A percentile compares a stretch with the other conserved stretches of the same genome.
Conservation (phyloP, 2,329 filamentous ascomycete genomes). For the Ceratocystis colombiana region DNA sequence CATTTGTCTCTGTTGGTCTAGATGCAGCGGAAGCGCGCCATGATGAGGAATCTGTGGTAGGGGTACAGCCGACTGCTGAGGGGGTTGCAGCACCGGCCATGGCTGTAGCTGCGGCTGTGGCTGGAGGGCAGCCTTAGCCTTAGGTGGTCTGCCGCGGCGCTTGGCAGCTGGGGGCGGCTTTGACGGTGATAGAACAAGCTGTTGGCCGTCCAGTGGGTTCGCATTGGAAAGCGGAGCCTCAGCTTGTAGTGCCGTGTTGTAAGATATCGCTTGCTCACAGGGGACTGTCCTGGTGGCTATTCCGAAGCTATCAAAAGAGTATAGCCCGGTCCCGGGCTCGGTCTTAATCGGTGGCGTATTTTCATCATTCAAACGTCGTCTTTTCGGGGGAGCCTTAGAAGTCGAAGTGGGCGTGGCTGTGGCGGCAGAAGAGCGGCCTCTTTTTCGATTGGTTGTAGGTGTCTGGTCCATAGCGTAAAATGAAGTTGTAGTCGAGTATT, state of each 20-base stretch:
- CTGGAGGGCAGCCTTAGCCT: slow-evolving; percentile 12
- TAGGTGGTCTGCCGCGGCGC: slow-evolving; percentile 23
- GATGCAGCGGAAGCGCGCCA: neutral
- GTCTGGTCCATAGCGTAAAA: slow-evolving; percentile 17
- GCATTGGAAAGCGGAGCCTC: neutral
- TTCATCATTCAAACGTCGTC: slow-evolving; percentile 21
- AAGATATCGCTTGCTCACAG: no score
- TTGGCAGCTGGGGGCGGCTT: neutral
- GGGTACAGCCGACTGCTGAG: neutral
- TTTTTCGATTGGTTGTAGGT: slow-evolving; percentile 21
- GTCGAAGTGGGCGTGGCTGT: slow-evolving; percentile 23
- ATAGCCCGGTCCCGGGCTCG: neutral
- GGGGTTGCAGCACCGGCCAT: slow-evolving; percentile 11
- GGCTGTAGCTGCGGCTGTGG: slow-evolving; percentile 16
- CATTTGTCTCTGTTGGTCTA: neutral
- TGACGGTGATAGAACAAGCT: neutral
- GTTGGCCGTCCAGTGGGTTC: neutral
- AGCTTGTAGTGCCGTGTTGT: no score
- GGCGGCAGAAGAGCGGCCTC: slow-evolving; percentile 19
- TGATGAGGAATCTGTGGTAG: neutral
- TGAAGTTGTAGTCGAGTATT: neutral
- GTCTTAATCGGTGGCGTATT: slow-evolving; percentile 13
- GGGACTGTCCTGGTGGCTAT: neutral
- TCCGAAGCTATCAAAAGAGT: neutral
- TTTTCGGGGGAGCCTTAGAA: slow-evolving; percentile 12